phyloP scores from a whole-genome alignment of 345 rosid species.

The Brassica juncea region DNA sequence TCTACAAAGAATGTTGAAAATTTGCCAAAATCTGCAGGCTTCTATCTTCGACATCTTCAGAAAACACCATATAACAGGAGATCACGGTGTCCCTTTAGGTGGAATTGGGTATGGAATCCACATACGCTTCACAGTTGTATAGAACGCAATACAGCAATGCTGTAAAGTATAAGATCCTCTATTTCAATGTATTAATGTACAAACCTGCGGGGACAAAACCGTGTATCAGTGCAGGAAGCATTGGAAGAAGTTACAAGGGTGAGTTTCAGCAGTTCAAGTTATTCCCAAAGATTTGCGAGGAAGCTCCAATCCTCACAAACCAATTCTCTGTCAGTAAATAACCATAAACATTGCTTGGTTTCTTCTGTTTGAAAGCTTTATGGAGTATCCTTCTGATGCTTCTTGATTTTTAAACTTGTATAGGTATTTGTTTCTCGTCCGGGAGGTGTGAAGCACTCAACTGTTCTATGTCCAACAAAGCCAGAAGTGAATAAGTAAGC shows the following conservation, averaged over 20 bases:
- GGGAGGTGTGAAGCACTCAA: slow-evolving; percentile 63
- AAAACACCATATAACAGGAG: slow-evolving; percentile 54
- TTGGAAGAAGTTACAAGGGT: slow-evolving; percentile 72
- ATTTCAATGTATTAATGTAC: slow-evolving; percentile 25
- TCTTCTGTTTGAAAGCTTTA: slow-evolving; percentile 3
- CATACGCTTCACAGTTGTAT: neutral
- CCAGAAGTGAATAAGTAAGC: slow-evolving; percentile 61
- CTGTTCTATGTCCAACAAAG: slow-evolving; percentile 68
- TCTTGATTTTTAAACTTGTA: neutral
- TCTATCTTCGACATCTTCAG: slow-evolving; percentile 54
- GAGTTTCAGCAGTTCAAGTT: slow-evolving; percentile 60
- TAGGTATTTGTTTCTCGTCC: slow-evolving; percentile 86
- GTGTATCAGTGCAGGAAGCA: slow-evolving; percentile 64
- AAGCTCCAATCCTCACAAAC: slow-evolving; percentile 58
- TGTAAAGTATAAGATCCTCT: neutral
- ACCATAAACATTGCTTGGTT: neutral
- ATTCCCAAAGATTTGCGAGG: slow-evolving; percentile 52
- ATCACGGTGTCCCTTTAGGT: slow-evolving; percentile 73
- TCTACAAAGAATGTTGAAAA: neutral
- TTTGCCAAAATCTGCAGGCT: slow-evolving; percentile 36
- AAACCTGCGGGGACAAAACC: neutral
- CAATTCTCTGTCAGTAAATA: slow-evolving; percentile 63
- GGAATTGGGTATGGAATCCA: slow-evolving; percentile 66
- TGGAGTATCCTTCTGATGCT: slow-evolving; percentile 24
- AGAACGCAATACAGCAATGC: neutral